Evolutionary conservation across 2,329 filamentous ascomycete genomes (phyloP).

Genomic region (Ophiostoma fasciatum): DNA sequence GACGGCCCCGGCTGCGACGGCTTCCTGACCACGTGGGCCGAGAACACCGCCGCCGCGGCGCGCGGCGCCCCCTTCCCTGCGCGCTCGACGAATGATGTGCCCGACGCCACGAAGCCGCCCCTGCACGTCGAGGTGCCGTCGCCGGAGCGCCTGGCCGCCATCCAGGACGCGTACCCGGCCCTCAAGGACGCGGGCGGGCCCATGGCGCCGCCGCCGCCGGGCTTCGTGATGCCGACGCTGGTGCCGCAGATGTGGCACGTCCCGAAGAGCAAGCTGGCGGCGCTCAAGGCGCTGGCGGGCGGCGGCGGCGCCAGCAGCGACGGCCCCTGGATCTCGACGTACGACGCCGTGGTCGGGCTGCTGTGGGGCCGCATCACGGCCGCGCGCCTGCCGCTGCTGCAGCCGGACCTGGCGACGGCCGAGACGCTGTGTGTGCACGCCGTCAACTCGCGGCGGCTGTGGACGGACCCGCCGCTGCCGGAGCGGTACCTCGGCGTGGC

Average conservation of each 20-base stretch:
- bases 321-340: slow-evolving; percentile 29
- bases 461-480: slow-evolving; percentile 13
- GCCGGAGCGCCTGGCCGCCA: background rate
- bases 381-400: slow-evolving; percentile 20
- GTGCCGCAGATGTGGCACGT: slow-evolving; percentile 22
- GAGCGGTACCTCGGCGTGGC: slow-evolving; percentile 14
- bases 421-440: slow-evolving; percentile 12
- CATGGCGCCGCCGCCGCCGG: slow-evolving; percentile 2
- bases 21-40: slow-evolving; percentile 16
- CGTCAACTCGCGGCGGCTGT: slow-evolving; percentile 13
- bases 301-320: slow-evolving; percentile 16
- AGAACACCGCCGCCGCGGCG: slow-evolving; percentile 12
- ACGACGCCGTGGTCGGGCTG: slow-evolving; percentile 28
- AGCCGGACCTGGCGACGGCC: slow-evolving; percentile 7
- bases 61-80: slow-evolving; percentile 9
- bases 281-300: slow-evolving; percentile 23
- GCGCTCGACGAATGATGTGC: background rate
- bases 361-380: slow-evolving; percentile 25
- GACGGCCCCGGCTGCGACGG: slow-evolving; percentile 14
- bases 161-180: background rate
- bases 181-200: slow-evolving; percentile 6
- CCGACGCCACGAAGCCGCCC: background rate
- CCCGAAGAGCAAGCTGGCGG: slow-evolving; percentile 25
- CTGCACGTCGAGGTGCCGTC: slow-evolving; percentile 4
- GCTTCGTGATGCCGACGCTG: slow-evolving; percentile 7